Evolutionary conservation across 2,329 filamentous ascomycete species (phyloP), one percentile per base, ranked within the genome.

Genomic region (Gaeumannomyces sp.): DNA sequence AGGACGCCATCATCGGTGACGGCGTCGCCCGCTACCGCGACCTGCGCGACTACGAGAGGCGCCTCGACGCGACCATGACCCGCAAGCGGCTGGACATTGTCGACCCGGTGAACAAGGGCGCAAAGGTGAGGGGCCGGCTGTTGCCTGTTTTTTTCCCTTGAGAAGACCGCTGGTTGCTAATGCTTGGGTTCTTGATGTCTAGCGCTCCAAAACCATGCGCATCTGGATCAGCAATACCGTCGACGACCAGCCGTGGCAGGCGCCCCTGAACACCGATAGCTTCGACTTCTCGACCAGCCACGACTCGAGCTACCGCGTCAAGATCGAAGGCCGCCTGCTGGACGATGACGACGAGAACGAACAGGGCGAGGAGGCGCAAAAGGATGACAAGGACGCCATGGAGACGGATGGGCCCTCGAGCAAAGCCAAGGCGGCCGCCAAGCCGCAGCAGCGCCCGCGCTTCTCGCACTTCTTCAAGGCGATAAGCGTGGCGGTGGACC

Each of bases 151-250:
- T 65, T 16, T 28, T 14, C 38, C 38, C 16, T 56, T 58, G 8
- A 22, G 16, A 1, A 35, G 29, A 38, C 29, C 19, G 22, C 31
- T 3, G 25, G 63, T 50, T 56, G 60, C 67, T 71, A 53, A 67
- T 58, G 7, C 8, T 16, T 29, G 61, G 62, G 31, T 64, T 22
- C 28, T 27, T 31, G 6, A 11, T 11, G 61, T 38, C 33, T 65
- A 92, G 85, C 86, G 91, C 69, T 90, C 89, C 76, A 91, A 89
- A 73, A 96, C 92, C 3, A 82, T 99, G 76, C 90, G 94, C 67
- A 85, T 99, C 68, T 98, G 93, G 93, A 89, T 99, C 72, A 93
- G 88, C 72, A 99, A 99, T 77, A 97, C 93, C 1, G 92, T 89
- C 45, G 92, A 97, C 76, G 92, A 95, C 73, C 95, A 99, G 78